These are phyloP conservation scores for Akanthomyces uredinophilus DNA, from an alignment of 2,329 filamentous ascomycete genomes.

Conservation along the genomic window DNA sequence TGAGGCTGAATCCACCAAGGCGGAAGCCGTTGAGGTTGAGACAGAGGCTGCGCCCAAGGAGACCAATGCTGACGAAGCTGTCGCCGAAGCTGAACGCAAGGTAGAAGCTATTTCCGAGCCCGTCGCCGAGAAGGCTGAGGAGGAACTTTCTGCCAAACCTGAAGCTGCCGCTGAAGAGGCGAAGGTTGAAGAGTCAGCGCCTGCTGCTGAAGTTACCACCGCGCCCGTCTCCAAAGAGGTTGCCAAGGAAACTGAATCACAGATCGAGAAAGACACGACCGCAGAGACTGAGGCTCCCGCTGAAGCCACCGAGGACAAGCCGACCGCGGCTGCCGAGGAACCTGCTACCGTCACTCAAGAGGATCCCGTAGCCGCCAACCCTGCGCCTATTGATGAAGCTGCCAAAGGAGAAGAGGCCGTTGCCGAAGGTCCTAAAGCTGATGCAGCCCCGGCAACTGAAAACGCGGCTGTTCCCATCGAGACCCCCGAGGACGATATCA, in stretches of 20 bases:
- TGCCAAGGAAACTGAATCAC: not conserved
- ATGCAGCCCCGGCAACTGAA: not conserved
- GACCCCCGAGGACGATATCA: not conserved
- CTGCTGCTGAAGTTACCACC: not conserved
- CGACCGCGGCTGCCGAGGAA: not conserved
- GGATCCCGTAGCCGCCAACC: slow-evolving; percentile 11
- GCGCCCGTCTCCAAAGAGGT: not conserved
- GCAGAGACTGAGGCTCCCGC: not conserved
- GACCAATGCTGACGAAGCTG: not conserved
- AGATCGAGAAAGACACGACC: not conserved
- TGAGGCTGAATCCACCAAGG: not conserved
- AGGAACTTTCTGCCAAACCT: not conserved
- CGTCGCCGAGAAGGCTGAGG: not conserved
- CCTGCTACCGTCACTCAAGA: not conserved
- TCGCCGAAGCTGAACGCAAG: not conserved
- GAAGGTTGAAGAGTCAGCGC: not conserved
- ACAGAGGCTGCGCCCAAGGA: not conserved
- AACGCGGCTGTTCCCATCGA: not conserved
- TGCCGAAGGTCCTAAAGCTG: not conserved
- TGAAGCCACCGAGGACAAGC: not conserved
- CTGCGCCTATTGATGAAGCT: not conserved
- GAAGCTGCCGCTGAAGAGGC: not conserved
- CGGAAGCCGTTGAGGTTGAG: not conserved
- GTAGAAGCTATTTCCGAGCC: not conserved
- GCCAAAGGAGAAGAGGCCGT: slow-evolving; percentile 16